Conservation (phyloP, 2,329 filamentous ascomycete genomes). For the Hymenoscyphus infarciens region DNA sequence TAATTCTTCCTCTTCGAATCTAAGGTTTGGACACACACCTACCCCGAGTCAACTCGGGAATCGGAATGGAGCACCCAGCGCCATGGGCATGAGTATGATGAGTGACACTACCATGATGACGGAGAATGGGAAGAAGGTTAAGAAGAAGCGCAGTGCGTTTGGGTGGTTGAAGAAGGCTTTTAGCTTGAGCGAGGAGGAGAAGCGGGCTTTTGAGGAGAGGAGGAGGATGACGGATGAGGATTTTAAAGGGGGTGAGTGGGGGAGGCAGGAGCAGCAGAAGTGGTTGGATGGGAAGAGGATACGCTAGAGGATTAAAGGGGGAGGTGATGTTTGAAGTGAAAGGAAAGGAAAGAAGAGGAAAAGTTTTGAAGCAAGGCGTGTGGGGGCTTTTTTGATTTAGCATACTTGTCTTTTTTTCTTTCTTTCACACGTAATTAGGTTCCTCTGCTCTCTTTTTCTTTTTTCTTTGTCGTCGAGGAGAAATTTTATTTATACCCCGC, state of each 20-base stretch:
- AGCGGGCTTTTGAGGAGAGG: conserved; percentile 54
- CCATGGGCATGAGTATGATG: conserved; percentile 47
- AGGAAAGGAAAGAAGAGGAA: too few relatives aligned
- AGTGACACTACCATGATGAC: conserved; percentile 49
- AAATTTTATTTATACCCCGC: too few relatives aligned
- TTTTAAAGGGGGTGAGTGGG: conserved; percentile 6
- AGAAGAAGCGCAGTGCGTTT: conserved; percentile 66
- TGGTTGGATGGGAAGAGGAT: too few relatives aligned
- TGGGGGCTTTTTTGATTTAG: too few relatives aligned
- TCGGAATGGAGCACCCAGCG: conserved; percentile 30
- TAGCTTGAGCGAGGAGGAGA: conserved; percentile 61
- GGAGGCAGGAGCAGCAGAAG: too few relatives aligned
- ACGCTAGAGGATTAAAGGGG: too few relatives aligned
- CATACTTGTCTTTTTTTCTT: too few relatives aligned
- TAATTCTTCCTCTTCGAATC: conserved; percentile 50
- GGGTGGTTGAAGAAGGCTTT: conserved; percentile 68
- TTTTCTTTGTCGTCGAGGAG: too few relatives aligned
- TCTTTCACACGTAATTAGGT: too few relatives aligned
- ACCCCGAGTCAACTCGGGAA: conserved; percentile 24
- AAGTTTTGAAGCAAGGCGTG: too few relatives aligned
- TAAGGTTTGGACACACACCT: conserved; percentile 20
- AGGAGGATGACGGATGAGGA: conserved; percentile 33
- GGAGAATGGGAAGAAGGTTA: conserved; percentile 41
- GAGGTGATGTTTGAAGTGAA: too few relatives aligned
- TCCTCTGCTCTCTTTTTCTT: too few relatives aligned